Base-by-base conservation (phyloP, 257 asterid species). In the Nicotiana tomentosiformis region DNA sequence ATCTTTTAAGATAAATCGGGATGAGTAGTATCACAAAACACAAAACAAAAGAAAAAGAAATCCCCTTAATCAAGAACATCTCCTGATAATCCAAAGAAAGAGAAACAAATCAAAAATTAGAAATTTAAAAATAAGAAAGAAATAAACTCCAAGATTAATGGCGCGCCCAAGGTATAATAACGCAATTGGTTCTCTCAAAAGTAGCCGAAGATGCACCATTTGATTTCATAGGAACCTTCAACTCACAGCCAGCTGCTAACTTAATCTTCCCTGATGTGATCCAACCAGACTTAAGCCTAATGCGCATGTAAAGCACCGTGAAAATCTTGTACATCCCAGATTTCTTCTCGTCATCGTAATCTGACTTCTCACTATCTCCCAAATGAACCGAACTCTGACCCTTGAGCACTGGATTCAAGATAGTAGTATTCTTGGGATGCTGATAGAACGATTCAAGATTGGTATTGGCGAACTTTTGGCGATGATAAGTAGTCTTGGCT, bases 161-260 rank as follows among this genome's bases (percentile, higher is more conserved):
- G 1, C 12, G 23, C 10, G 17, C 16, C 55, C 61, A 74, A 74
- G 80, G 80, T 3, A 49, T 92, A 9, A 88, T 83, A 66, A 86
- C 83, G 60, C 98, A 94, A 57, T 87, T 83, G 15, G 83, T 90
- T 74, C 90, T 30, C 78, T 89, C 83, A 72, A 83, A 91, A 70
- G 33, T 84, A 0, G 81, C 82, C 4, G 92, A 32, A 2, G 89
- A 86, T 78, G 81, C 82, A n/a, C 91, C 93, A 77, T 85, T 89
- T 18, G 91, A 83, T 5, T 18, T 68, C 89, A 93, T 77, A 17
- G 97, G 98, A 43, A 94, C 82, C 81, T 74, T 82, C 89, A 94
- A 66, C 67, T 87, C 89, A 79, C 98, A 94, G 51, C 87, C 89
- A 65, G 88, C 92, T 88, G 84, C 87, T 61, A 97, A 92, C 89